These are phyloP conservation scores for Mesembryanthemum crystallinum DNA, from an alignment of 148 eudicot genomes.

Conservation along the genomic window DNA sequence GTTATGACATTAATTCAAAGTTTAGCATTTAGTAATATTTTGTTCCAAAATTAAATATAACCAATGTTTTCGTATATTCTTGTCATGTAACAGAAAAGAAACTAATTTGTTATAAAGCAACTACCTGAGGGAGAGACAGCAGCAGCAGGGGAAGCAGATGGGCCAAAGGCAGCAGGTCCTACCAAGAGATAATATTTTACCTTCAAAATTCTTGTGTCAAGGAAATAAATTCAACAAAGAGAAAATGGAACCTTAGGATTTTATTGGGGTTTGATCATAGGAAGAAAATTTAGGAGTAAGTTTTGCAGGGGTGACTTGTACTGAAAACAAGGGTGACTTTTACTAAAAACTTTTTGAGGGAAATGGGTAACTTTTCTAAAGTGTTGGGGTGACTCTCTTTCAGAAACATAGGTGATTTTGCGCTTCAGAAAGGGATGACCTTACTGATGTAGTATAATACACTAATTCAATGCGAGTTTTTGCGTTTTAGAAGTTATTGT, in stretches of 20 bases:
- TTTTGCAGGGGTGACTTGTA: no score
- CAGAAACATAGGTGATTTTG: no score
- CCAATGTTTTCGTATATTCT: neutral
- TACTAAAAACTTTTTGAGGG: no score
- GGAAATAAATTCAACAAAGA: neutral
- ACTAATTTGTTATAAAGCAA: neutral
- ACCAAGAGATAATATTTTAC: neutral
- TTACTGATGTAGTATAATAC: no score
- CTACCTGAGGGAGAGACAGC: constrained; percentile 42
- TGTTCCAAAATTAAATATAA: neutral
- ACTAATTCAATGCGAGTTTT: no score
- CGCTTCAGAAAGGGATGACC: no score
- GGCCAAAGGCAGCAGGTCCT: constrained; percentile 48
- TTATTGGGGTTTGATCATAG: neutral
- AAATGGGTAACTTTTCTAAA: no score
- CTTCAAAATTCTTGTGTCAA: neutral
- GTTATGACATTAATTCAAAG: neutral
- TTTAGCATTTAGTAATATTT: neutral
- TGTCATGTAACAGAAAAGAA: neutral
- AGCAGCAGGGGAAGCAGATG: constrained; percentile 44
- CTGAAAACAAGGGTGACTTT: no score
- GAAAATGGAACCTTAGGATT: neutral
- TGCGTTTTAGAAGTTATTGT: neutral
- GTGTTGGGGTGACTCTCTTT: no score
- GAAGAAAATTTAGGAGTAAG: no score